phyloP scores from a whole-genome alignment of 2,329 filamentous ascomycete genomes.

The Penicillium sp. region DNA sequence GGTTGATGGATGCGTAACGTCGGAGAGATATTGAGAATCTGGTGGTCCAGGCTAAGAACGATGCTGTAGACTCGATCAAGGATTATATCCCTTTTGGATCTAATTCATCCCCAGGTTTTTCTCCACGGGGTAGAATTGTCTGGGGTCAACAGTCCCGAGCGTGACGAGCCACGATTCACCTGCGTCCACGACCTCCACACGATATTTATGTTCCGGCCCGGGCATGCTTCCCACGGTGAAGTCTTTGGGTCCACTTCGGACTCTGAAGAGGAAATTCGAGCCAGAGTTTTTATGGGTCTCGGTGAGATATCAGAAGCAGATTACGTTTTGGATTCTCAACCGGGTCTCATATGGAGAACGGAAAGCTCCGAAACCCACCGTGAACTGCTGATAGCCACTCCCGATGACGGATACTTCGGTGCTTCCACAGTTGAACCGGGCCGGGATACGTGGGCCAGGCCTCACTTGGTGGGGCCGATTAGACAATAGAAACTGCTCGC shows the following conservation, averaged over 20 bases:
- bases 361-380: neutral
- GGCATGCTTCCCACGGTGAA: neutral
- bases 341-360: neutral
- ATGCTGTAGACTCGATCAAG: neutral
- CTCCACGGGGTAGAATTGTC: neutral
- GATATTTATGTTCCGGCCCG: conserved; percentile 7
- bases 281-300: conserved; percentile 1
- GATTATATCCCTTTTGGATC: neutral
- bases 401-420: neutral
- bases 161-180: neutral
- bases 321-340: neutral
- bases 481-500: neutral
- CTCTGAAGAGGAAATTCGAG: conserved; percentile 5
- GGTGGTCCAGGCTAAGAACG: neutral
- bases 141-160: conserved; percentile 2
- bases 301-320: neutral
- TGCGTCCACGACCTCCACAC: neutral
- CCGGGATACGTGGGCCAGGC: neutral
- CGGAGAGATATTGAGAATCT: neutral
- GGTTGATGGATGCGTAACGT: neutral
- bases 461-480: neutral
- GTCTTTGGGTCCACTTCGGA: conserved; percentile 3
- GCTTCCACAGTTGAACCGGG: neutral
- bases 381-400: neutral
- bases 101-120: neutral